Conservation (phyloP, 148 eudicot genomes). For the Silene uniflora region DNA sequence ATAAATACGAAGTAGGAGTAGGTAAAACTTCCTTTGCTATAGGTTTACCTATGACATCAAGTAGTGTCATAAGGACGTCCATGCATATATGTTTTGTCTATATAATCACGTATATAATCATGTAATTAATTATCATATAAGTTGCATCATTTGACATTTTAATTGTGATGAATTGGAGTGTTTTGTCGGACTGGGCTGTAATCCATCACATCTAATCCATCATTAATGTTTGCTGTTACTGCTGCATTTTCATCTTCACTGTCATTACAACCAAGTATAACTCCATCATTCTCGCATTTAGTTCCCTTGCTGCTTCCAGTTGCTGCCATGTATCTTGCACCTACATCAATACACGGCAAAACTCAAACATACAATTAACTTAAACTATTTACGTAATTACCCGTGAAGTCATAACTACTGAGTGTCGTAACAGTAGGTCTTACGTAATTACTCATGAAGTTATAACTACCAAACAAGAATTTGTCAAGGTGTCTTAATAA, state of each 20-base stretch:
- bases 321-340: constrained; percentile 8
- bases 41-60: background rate
- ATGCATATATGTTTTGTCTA: background rate
- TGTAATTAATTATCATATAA: background rate
- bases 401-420: too few species aligned
- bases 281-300: background rate
- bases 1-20: too few species aligned
- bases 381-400: too few species aligned
- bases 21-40: background rate
- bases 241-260: background rate
- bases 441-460: too few species aligned
- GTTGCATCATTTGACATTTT: background rate
- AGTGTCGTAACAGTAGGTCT: too few species aligned
- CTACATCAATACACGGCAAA: background rate
- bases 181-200: constrained; percentile 18
- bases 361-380: background rate
- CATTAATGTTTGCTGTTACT: background rate
- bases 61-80: background rate
- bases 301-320: background rate
- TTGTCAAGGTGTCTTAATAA: too few species aligned
- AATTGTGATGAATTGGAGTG: constrained; percentile 27
- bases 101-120: background rate
- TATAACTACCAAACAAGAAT: too few species aligned
- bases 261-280: background rate
- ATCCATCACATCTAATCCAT: constrained; percentile 23